A percentile compares a stretch with the other conserved stretches of the same genome.
These are phyloP conservation scores for Kuraishia borneana DNA, from an alignment of 805 yeast genomes.

Conservation along the genomic window DNA sequence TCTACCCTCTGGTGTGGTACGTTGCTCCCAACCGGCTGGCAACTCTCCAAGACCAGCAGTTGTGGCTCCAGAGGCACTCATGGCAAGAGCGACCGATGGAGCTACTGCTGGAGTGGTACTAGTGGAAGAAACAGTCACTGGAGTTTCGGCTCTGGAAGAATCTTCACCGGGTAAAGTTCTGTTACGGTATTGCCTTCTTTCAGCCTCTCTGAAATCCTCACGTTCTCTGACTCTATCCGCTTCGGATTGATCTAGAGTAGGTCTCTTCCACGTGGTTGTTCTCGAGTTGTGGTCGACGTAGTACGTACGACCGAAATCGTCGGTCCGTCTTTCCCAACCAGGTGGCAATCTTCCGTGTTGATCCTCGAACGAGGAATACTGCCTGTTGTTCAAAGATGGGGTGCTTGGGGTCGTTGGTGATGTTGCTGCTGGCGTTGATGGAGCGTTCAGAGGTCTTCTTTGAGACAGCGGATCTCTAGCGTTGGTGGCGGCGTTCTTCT, in stretches of 20 bases:
- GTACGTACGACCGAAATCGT: constrained; percentile 93
- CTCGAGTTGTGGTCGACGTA: constrained; percentile 97
- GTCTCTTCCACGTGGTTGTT: constrained; percentile 99
- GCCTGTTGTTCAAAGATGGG: constrained; percentile 30
- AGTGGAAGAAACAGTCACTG: constrained; percentile 31
- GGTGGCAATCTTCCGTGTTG: constrained; percentile 94
- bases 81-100: constrained; percentile 28
- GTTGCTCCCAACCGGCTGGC: constrained; percentile 99
- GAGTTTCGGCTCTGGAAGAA: constrained; percentile 20
- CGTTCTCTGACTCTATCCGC: constrained; percentile 50
- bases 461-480: constrained; percentile 15
- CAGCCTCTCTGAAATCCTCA: constrained; percentile 68
- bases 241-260: constrained; percentile 73
- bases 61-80: constrained; percentile 77
- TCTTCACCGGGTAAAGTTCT: constrained; percentile 73
- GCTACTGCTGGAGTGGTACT: constrained; percentile 35
- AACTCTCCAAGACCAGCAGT: constrained; percentile 94
- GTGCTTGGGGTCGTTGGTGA: constrained; percentile 8
- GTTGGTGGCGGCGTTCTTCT: constrained; percentile 15
- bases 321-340: constrained; percentile 99
- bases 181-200: constrained; percentile 82
- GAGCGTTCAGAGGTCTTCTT: constrained; percentile 1
- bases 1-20: constrained; percentile 96
- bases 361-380: constrained; percentile 90
- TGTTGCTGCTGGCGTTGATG: constrained; percentile 12